Evolutionary conservation across 495 filamentous ascomycete species (phyloP).

Genomic region (Trichoderma parareesei): DNA sequence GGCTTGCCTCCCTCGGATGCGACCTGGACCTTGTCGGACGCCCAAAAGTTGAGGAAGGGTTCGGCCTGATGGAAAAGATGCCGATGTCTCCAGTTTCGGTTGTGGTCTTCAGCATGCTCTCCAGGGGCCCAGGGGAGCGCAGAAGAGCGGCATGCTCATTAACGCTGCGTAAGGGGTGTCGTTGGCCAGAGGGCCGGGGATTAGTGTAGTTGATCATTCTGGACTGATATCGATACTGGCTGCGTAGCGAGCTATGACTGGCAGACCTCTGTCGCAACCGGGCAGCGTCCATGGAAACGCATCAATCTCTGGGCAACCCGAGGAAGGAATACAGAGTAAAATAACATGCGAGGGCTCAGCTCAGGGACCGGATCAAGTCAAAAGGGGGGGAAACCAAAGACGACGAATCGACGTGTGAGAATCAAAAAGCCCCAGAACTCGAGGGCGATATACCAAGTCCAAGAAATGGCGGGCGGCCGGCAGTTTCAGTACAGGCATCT

Average conservation of each 20-base stretch:
- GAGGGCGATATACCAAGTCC: slow-evolving; percentile 3
- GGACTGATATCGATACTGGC: slow-evolving; percentile 5
- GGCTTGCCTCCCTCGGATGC: slow-evolving; percentile 8
- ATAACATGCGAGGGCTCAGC: neutral
- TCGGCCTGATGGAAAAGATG: slow-evolving; percentile 47
- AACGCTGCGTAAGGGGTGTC: slow-evolving; percentile 26
- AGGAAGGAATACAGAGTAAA: neutral
- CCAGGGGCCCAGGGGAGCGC: slow-evolving; percentile 36
- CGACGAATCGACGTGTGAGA: neutral
- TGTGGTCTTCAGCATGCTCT: slow-evolving; percentile 61
- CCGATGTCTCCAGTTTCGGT: slow-evolving; percentile 64
- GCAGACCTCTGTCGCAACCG: slow-evolving; percentile 4
- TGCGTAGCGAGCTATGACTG: slow-evolving; percentile 7
- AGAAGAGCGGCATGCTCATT: slow-evolving; percentile 30
- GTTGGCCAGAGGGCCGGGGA: slow-evolving; percentile 21
- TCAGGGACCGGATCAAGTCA: neutral
- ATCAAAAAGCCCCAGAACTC: neutral
- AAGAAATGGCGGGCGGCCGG: neutral
- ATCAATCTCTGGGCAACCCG: neutral
- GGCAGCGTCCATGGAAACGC: slow-evolving; percentile 4
- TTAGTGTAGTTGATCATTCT: slow-evolving; percentile 5
- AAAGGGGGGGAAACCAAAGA: neutral
- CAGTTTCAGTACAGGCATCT: neutral
- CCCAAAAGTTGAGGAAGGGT: slow-evolving; percentile 31
- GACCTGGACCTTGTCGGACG: slow-evolving; percentile 15